These are phyloP conservation scores for Geranomyces michiganensis DNA, from an alignment of 192 early-diverging fungal genomes.

Conservation along the genomic window DNA sequence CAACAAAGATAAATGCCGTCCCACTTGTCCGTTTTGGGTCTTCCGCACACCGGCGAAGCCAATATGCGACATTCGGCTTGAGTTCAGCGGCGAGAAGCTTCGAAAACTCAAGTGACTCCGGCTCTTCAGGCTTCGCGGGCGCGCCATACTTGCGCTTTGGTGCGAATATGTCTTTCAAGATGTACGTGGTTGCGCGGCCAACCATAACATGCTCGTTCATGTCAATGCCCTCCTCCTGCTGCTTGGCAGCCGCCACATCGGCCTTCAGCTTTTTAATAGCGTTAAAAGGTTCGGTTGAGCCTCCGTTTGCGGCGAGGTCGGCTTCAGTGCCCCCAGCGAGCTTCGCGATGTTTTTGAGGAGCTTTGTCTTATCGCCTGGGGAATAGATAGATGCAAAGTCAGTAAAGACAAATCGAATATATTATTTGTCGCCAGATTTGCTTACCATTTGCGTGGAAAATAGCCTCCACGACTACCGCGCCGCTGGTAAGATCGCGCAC, in stretches of 20 bases:
- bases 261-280: constrained; percentile 58
- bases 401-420: not conserved
- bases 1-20: constrained; percentile 46
- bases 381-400: not conserved
- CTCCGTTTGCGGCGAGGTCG: not conserved
- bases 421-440: not conserved
- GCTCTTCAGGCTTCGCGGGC: not conserved
- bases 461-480: constrained; percentile 60
- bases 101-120: not conserved
- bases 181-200: constrained; percentile 38
- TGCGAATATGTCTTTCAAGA: constrained; percentile 44
- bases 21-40: constrained; percentile 36
- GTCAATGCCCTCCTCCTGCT: constrained; percentile 48
- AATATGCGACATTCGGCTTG: constrained; percentile 31
- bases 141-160: constrained; percentile 1
- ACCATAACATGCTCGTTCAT: constrained; percentile 43
- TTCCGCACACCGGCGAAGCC: constrained; percentile 40
- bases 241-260: constrained; percentile 38
- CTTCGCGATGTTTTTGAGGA: constrained; percentile 32
- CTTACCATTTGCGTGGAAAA: constrained; percentile 37
- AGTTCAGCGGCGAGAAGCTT: constrained; percentile 10
- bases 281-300: constrained; percentile 53
- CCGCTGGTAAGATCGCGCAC: constrained; percentile 68
- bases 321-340: constrained; percentile 17
- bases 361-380: constrained; percentile 34